Evolutionary conservation across 164 flowering plant species (phyloP), one percentile per base, ranked within the genome.

Genomic region (Tinospora cordifolia): DNA sequence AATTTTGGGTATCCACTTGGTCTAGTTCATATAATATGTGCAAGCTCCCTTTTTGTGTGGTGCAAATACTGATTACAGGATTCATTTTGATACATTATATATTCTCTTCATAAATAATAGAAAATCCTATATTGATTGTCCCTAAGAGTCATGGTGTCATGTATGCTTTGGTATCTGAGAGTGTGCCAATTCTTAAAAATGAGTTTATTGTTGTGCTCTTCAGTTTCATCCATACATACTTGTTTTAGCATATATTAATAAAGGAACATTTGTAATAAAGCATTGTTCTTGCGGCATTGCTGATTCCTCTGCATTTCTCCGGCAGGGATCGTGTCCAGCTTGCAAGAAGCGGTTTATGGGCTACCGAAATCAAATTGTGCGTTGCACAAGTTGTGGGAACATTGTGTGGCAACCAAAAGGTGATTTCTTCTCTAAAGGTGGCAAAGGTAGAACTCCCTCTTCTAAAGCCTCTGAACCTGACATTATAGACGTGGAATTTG

Each of bases 301-400:
- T 60, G 17, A 60, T 8, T 60, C 10, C 40, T 65, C 15, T 25
- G 57, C 10, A 2, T 54, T 6, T 60, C 21, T 41, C 46, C 40
- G 46, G 69, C 87, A 91, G 98, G 98, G 98, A 9, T 77, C 81
- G 24, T 93, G 98, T 73, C 98, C 96, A 57, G 87, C 97, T 70
- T 93, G 98, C 77, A 87, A 79, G 77, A 81, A 78, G 77, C 84
- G 77, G 74, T 93, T 93, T 74, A 72, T 79, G 67, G 98, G 97
- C 22, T 75, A 77, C 74, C 83, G 83, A 72, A 88, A 74, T 73
- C 96, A 87, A 81, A 76, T 86, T 7, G 79, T 90, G 66, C 82
- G 82, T 8, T 93, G 98, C 71, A 51, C 80, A 1, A 75, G 88
- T 71, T 93, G 98, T 79, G 89, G 94, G 27, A 91, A 87, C 78